Base-by-base conservation (phyloP, 2,329 filamentous ascomycete genomes). In the Fusarium sp. region DNA sequence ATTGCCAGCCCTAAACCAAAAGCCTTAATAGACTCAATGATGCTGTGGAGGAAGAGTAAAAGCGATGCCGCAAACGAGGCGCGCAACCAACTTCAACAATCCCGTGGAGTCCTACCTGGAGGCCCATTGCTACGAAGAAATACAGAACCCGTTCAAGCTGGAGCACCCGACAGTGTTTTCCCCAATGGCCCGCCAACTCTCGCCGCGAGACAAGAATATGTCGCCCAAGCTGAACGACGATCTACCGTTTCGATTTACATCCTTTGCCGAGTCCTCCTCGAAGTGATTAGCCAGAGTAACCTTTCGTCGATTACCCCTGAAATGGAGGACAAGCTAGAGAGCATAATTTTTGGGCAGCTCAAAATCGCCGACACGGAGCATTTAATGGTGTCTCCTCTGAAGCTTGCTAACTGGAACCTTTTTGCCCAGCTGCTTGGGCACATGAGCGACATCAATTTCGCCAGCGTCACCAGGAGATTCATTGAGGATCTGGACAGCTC, bases 11-110 rank as follows among this genome's bases (percentile, higher is more conserved):
- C 95, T 76, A 97, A 97, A 80, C 97, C 97, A 6, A 98, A 97
- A 81, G 94, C 95, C 6, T 85, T 99, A 61, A 98, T 99, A 79
- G 97, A 99, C 83, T 95, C 94, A 23, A 95, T 99, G 82, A 99
- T 99, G 94, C 89, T 97, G 35, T 99, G 97, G 97, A 92, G 97
- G 66, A 98, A 98, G 83, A 94, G 91, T 74, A 98, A 98, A 85
- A 97, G 95, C 74, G 96, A 98, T 83, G 92, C 93, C 25, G 95
- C 95, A 32, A 92, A 91, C 76, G 90, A 92, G 73, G 92, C 93
- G 32, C 87, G 91, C 25, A 83, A 75, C 52, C 87, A 91, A 77
- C 83, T 91, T 25, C 89, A 91, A 75, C 89, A 91, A 64, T 81
- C 85, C 23, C 86, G 85, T 18, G 81, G 81, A 37, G 82, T 81